Evolutionary conservation across 768 basidiomycete genomes (phyloP).

Genomic region (Omphalotus guepiniiformis): DNA sequence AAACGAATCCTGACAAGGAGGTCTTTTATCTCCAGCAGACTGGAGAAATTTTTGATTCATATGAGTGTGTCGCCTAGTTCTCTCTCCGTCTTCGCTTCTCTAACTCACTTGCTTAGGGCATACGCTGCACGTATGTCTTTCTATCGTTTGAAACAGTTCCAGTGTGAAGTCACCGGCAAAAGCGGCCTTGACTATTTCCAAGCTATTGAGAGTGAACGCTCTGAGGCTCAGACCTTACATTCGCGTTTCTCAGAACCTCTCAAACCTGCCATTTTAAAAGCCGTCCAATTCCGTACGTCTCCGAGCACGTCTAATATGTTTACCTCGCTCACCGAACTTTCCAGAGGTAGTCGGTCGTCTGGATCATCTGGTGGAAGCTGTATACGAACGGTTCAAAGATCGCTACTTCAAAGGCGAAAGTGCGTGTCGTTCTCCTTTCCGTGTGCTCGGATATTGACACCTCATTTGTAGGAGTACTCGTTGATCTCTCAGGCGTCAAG

Average conservation of each 20-base stretch:
- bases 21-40: constrained; percentile 94
- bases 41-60: constrained; percentile 95
- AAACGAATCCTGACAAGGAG: constrained; percentile 61
- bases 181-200: constrained; percentile 92
- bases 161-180: constrained; percentile 96
- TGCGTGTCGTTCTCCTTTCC: constrained; percentile 38
- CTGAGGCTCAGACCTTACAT: constrained; percentile 87
- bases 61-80: constrained; percentile 66
- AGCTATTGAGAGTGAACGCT: constrained; percentile 86
- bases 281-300: constrained; percentile 95
- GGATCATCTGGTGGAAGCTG: constrained; percentile 91
- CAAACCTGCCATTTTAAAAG: constrained; percentile 85
- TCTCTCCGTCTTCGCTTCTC: constrained; percentile 21
- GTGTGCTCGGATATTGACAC: constrained; percentile 13
- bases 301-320: constrained; percentile 15
- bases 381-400: constrained; percentile 95
- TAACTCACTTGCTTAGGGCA: constrained; percentile 37
- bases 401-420: constrained; percentile 91
- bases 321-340: constrained; percentile 16
- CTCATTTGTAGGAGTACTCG: constrained; percentile 63
- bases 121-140: constrained; percentile 93
- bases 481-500: constrained; percentile 88
- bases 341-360: constrained; percentile 95
- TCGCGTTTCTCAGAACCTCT: constrained; percentile 89
- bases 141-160: constrained; percentile 91